These are phyloP conservation scores for Vitis cinerea DNA, from an alignment of 164 flowering plant genomes.

Conservation along the genomic window DNA sequence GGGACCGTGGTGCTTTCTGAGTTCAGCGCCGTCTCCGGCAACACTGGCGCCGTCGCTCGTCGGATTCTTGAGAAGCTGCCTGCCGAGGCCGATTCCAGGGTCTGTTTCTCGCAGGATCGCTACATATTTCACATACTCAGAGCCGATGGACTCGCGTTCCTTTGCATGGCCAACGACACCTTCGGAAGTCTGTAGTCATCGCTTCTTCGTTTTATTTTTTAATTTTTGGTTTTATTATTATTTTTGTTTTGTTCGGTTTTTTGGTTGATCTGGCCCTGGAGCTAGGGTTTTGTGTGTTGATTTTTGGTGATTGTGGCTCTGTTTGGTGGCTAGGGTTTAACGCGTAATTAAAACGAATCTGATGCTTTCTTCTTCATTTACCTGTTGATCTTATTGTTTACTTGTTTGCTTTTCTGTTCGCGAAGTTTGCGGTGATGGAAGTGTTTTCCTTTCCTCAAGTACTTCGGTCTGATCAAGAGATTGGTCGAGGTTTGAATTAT, in stretches of 20 bases:
- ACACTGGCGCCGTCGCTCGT: constrained; percentile 79
- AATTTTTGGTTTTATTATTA: background rate
- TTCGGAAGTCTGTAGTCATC: constrained; percentile 67
- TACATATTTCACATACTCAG: constrained; percentile 86
- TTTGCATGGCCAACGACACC: constrained; percentile 96
- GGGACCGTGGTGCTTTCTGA: constrained; percentile 87
- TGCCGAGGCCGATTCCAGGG: constrained; percentile 59
- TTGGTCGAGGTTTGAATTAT: too few relatives aligned
- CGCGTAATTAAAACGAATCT: too few relatives aligned
- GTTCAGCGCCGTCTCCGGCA: constrained; percentile 93
- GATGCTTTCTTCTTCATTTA: too few relatives aligned
- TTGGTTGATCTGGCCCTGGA: background rate
- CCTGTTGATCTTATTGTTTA: too few relatives aligned
- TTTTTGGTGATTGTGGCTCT: too few relatives aligned
- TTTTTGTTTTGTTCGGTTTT: background rate
- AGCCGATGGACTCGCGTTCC: constrained; percentile 76
- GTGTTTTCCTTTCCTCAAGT: too few relatives aligned
- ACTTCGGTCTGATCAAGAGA: too few relatives aligned
- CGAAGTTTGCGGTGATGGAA: too few relatives aligned
- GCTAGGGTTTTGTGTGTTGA: background rate
- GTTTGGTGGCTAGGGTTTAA: too few relatives aligned
- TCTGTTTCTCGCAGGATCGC: constrained; percentile 93
- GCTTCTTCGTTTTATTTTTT: background rate
- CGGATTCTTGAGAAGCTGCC: constrained; percentile 86
- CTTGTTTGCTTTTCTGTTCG: too few relatives aligned